Conservation (phyloP, 345 rosid genomes). For the Rhodamnia argentea region DNA sequence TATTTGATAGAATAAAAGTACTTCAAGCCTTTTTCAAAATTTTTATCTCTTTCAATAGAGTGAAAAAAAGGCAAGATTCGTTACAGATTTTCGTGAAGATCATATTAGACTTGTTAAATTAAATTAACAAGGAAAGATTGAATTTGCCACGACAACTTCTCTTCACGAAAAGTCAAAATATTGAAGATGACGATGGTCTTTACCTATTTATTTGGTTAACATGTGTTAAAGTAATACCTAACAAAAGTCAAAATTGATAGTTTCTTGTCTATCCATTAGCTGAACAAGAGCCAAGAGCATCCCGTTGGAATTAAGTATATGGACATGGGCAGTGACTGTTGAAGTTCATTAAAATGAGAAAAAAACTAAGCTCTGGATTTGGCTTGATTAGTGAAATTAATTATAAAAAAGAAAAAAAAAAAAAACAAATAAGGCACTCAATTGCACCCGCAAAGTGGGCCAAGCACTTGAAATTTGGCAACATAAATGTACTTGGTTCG, state of each 20-base stretch:
- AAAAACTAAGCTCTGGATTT: not conserved
- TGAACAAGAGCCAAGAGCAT: not conserved
- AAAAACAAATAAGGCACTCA: not conserved
- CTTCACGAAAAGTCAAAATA: not conserved
- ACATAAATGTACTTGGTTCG: not conserved
- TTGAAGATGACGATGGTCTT: not conserved
- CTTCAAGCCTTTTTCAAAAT: too few relatives aligned
- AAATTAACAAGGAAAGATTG: not conserved
- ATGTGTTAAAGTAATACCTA: not conserved
- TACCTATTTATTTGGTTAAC: not conserved
- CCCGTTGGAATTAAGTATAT: not conserved
- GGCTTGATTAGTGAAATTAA: not conserved
- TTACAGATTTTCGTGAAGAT: not conserved
- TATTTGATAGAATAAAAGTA: too few relatives aligned
- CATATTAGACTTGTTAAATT: accelerated
- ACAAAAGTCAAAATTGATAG: not conserved
- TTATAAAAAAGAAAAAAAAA: not conserved
- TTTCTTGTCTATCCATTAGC: not conserved
- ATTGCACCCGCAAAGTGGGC: not conserved
- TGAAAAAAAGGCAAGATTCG: accelerated
- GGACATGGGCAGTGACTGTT: not conserved
- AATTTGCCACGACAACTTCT: not conserved
- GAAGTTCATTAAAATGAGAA: not conserved
- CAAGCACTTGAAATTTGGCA: not conserved
- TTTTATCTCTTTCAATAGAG: accelerated